phyloP scores from a whole-genome alignment of 345 rosid species.

The Eucalyptus regnans region DNA sequence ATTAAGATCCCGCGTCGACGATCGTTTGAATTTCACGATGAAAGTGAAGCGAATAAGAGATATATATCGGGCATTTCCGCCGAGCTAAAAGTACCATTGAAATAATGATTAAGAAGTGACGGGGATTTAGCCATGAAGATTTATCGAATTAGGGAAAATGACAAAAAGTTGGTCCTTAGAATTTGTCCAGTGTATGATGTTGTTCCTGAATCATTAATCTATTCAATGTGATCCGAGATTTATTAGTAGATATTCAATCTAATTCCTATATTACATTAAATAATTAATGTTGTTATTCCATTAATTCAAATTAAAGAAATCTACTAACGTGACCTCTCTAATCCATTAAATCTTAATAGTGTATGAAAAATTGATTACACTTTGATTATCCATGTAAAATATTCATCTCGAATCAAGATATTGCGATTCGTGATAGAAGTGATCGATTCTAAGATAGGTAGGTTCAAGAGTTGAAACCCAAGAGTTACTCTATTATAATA shows the following conservation, averaged over 20 bases:
- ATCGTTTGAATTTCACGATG: accelerated
- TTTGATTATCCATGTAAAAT: neutral
- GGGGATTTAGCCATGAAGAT: neutral
- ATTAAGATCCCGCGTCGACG: accelerated
- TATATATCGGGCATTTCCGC: neutral
- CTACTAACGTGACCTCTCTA: accelerated
- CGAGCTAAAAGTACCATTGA: neutral
- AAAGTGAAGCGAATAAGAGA: accelerated
- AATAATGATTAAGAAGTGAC: neutral
- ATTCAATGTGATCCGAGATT: accelerated
- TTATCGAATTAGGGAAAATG: neutral
- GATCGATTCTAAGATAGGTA: accelerated
- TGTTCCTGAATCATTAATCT: accelerated
- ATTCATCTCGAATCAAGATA: neutral
- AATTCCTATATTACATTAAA: accelerated
- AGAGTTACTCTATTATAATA: no score
- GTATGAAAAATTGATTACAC: neutral
- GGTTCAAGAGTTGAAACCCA: no score
- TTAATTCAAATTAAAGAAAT: neutral
- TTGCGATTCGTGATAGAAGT: accelerated
- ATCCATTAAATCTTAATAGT: accelerated
- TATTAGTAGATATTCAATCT: neutral
- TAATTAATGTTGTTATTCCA: accelerated
- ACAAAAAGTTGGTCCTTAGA: neutral
- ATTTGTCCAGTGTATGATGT: accelerated